Percentiles rank a stretch among this genome's conserved stretches.
Evolutionary conservation across 2,329 filamentous ascomycete genomes (phyloP).

Genomic region (Apiospora pterosperma): DNA sequence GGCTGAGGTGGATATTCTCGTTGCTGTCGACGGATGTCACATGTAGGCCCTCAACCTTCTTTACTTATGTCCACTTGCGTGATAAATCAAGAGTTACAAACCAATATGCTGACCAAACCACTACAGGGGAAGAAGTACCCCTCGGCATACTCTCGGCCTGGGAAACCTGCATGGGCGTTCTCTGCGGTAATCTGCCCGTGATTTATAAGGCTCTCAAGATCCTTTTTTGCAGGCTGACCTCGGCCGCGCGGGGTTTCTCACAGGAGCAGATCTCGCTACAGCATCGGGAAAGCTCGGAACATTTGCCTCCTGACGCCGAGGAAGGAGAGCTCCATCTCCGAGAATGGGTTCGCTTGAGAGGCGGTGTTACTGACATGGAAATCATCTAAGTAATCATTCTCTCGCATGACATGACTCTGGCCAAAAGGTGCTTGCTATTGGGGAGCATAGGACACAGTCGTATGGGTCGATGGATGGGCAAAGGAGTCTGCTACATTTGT

Average conservation of each 20-base stretch:
- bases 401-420: not conserved
- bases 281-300: not conserved
- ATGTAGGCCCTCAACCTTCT: slow-evolving; percentile 13
- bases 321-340: not conserved
- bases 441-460: no score
- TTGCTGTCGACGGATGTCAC: slow-evolving; percentile 19
- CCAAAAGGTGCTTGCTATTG: no score
- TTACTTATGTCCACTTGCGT: not conserved
- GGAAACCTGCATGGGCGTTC: slow-evolving; percentile 22
- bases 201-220: slow-evolving; percentile 12
- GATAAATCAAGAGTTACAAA: not conserved
- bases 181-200: slow-evolving; percentile 23
- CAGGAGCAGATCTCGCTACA: not conserved
- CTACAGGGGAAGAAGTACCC: slow-evolving; percentile 19
- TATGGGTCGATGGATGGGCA: no score
- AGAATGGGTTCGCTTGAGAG: not conserved
- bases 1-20: slow-evolving; percentile 19
- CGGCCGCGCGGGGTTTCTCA: not conserved
- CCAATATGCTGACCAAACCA: not conserved
- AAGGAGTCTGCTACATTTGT: no score
- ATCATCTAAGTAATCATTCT: not conserved
- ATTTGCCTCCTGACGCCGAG: not conserved
- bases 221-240: not conserved
- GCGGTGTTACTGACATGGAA: not conserved
- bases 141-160: slow-evolving; percentile 23